Percentiles rank a stretch among this genome's conserved stretches.
Evolutionary conservation across 768 basidiomycete species (phyloP).

Genomic region (Trametes gibbosa): DNA sequence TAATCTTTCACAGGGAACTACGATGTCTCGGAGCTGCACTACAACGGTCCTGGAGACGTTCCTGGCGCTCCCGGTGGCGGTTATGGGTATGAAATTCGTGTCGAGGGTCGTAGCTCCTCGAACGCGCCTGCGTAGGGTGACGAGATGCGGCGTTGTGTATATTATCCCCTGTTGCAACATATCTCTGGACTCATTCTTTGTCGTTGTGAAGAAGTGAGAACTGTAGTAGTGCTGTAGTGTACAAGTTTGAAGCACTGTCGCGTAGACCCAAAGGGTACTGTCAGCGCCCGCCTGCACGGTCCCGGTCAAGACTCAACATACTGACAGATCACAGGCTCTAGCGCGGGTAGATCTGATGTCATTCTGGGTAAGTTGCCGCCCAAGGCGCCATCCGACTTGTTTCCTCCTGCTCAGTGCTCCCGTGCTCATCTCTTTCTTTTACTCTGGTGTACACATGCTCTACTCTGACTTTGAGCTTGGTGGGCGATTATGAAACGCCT

Average conservation of each 20-base stretch:
- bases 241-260: too few species aligned
- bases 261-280: too few species aligned
- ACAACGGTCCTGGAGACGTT: constrained; percentile 77
- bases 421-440: background rate
- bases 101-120: constrained; percentile 53
- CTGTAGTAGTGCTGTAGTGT: too few species aligned
- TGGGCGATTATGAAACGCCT: constrained; percentile 32
- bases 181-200: background rate
- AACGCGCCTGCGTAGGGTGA: constrained; percentile 39
- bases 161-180: constrained; percentile 17
- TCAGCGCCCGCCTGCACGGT: too few species aligned
- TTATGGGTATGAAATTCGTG: constrained; percentile 79
- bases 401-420: constrained; percentile 2
- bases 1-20: constrained; percentile 68
- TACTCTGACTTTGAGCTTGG: background rate
- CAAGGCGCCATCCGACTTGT: background rate
- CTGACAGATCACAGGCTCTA: constrained; percentile 2
- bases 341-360: constrained; percentile 14
- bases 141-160: constrained; percentile 18
- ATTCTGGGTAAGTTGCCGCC: constrained; percentile 7
- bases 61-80: constrained; percentile 61
- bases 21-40: constrained; percentile 87
- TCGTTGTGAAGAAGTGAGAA: too few species aligned
- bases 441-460: constrained; percentile 1
- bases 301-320: too few species aligned